phyloP scores from a whole-genome alignment of 805 yeast species.

The Brettanomyces anomalus region DNA sequence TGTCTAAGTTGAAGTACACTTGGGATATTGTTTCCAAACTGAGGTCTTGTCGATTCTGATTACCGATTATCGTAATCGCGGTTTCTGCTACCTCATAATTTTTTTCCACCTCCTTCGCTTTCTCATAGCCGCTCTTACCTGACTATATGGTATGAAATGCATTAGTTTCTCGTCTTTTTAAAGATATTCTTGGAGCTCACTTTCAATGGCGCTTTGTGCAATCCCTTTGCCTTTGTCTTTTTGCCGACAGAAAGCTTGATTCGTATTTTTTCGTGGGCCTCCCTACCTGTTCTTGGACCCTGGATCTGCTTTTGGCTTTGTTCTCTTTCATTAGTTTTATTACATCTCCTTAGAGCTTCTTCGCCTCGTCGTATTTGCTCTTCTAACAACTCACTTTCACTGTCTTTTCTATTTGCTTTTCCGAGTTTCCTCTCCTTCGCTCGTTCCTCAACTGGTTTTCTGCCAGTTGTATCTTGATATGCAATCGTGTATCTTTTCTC shows the following conservation, averaged over 20 bases:
- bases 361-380: conserved; percentile 45
- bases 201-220: background rate
- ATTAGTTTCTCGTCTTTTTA: too few species aligned
- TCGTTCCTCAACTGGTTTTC: background rate
- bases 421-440: conserved; percentile 29
- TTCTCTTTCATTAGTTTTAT: background rate
- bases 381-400: conserved; percentile 33
- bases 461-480: background rate
- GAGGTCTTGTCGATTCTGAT: too few species aligned
- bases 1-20: too few species aligned
- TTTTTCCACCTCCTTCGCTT: too few species aligned
- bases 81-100: too few species aligned
- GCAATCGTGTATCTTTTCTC: conserved; percentile 14
- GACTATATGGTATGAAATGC: too few species aligned
- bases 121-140: too few species aligned
- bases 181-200: background rate
- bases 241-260: background rate
- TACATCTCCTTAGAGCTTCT: conserved; percentile 5
- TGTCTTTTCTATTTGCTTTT: conserved; percentile 28
- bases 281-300: background rate
- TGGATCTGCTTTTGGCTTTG: background rate
- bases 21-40: too few species aligned
- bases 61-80: too few species aligned
- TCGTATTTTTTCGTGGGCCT: background rate
- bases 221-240: background rate